Percentiles rank a stretch among this genome's conserved stretches.
Evolutionary conservation across 495 filamentous ascomycete genomes (phyloP).

Genomic region (Oidiodendron maius): DNA sequence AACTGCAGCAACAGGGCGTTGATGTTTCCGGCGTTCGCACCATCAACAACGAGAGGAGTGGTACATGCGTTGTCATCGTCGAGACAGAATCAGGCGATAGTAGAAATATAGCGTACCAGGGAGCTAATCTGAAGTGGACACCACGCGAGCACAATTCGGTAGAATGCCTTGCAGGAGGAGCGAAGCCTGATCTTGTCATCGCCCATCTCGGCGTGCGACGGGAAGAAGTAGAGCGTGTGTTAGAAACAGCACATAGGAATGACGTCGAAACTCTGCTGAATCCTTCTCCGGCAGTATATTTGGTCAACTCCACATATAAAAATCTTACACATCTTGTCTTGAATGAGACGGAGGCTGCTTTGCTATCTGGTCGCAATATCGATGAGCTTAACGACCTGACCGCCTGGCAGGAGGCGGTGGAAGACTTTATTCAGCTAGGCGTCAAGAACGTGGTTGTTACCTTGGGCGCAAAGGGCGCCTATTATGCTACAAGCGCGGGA

Average conservation of each 20-base stretch:
- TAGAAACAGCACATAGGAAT: background rate
- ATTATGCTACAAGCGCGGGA: background rate
- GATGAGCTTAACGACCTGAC: background rate
- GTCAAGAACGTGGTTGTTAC: background rate
- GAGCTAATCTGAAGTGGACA: background rate
- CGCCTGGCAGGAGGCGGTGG: background rate
- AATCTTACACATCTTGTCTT: background rate
- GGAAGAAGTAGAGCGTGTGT: background rate
- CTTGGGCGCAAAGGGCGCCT: background rate
- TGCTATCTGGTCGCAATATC: background rate
- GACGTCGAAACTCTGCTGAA: background rate
- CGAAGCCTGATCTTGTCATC: background rate
- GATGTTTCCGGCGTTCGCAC: background rate
- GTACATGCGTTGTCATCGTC: background rate
- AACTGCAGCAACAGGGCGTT: background rate
- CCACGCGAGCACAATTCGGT: background rate
- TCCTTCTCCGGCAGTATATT: background rate
- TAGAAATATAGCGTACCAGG: background rate
- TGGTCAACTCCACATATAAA: background rate
- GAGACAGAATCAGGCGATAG: background rate
- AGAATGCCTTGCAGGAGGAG: background rate
- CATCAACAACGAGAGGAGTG: background rate
- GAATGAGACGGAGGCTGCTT: background rate
- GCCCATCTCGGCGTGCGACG: background rate
- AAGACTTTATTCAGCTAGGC: background rate